Evolutionary conservation across 768 basidiomycete species (phyloP).

Genomic region (Guyanaporus albipodus): DNA sequence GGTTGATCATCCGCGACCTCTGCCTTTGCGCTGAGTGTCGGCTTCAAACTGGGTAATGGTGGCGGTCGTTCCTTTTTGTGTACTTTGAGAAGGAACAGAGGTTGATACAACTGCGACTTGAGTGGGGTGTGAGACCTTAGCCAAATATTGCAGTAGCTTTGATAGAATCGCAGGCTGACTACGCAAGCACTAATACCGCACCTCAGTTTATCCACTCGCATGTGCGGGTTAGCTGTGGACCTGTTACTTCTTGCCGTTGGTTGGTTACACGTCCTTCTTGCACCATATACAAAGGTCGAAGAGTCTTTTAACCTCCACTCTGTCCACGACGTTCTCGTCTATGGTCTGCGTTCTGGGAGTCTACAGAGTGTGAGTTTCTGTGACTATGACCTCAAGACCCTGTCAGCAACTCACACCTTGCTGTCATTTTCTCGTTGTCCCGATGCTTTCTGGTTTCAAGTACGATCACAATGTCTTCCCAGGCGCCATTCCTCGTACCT

Average conservation of each 20-base stretch:
- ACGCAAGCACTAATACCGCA: too few species aligned
- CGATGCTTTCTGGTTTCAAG: slow-evolving; percentile 34
- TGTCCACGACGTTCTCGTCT: slow-evolving; percentile 78
- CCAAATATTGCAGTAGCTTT: too few species aligned
- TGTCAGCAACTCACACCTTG: slow-evolving; percentile 6
- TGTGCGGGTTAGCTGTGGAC: slow-evolving; percentile 41
- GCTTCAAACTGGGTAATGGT: slow-evolving; percentile 41
- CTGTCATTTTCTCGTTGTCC: background rate
- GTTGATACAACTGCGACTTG: slow-evolving; percentile 51
- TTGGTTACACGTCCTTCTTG: slow-evolving; percentile 68
- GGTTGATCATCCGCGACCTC: slow-evolving; percentile 37
- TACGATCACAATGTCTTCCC: slow-evolving; percentile 90
- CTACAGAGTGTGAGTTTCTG: slow-evolving; percentile 47
- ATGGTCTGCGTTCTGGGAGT: slow-evolving; percentile 48
- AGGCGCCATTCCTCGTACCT: slow-evolving; percentile 86
- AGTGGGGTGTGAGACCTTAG: too few species aligned
- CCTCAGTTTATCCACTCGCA: background rate
- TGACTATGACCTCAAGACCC: background rate
- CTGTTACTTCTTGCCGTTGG: slow-evolving; percentile 44
- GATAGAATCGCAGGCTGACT: too few species aligned
- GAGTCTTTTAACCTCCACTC: slow-evolving; percentile 96
- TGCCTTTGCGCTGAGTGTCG: slow-evolving; percentile 37
- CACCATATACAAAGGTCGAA: slow-evolving; percentile 95
- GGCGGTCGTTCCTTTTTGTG: slow-evolving; percentile 52
- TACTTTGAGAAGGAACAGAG: slow-evolving; percentile 51